Base-by-base conservation (phyloP, 805 yeast species). In the Millerago galiae region DNA sequence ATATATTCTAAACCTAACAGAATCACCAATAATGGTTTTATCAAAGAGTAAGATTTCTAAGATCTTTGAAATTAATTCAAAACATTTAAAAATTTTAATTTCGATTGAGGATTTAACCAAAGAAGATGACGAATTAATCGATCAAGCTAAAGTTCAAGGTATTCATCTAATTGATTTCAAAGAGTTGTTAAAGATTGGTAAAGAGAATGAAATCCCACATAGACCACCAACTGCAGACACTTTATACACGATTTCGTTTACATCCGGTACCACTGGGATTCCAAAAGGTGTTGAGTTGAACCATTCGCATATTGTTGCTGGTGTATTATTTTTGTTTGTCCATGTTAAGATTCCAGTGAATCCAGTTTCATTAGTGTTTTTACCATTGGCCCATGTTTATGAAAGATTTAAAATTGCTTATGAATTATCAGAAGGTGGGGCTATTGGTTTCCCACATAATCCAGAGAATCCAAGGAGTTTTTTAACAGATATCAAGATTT, bases 201-300 rank as follows among this genome's bases (percentile, higher is more conserved):
- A 50, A 47, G 58, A 71, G 44, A 65, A 74, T 36, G 70, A 75
- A 40, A 53, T 59, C 38, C 62, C 71, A 34, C 53, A 59, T 45
- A 54, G 59, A 33, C 75, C 75, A 11, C 83, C 87, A 21, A 63
- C 59, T 1, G 74, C 79, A 1, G 71, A 74, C 13, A 70, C 74
- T 18, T 37, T 73, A 15, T 78, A 76, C 56, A 79, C 89, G 14
- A 74, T 83, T 37, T 76, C 82, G 8, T 82, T 81, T 58, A 83
- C 90, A 2, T 79, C 86, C 0, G 90, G 90, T 27, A 82, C 90
- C 2, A 81, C 89, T 1, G 88, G 88, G 14, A 61, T 71, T 14
- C 90, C 90, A 37, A 82, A 83, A 60, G 90, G 90, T 41, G 89
- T 79, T 14, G 74, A 71, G 38, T 45, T 75, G 34, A 65, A 74